Base-by-base conservation (phyloP, 2,329 filamentous ascomycete species). In the Pseudonectria buxi region DNA sequence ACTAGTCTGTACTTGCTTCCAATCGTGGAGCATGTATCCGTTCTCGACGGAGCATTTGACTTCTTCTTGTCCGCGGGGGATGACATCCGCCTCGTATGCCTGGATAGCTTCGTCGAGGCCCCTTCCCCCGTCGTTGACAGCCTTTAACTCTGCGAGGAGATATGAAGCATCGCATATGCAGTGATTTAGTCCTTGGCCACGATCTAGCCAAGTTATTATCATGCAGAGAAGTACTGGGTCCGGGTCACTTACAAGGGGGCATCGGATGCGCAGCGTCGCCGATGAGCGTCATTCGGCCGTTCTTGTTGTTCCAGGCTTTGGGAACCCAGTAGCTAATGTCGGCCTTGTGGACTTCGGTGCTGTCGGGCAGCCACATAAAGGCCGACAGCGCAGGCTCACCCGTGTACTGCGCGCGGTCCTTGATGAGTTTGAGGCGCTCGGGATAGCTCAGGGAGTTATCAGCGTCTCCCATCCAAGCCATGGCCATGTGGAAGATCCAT, bases 401-500 rank as follows among this genome's bases (percentile, higher is more conserved):
- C 43, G 47, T 44, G 0, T 45, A 40, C 6, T 13, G 15, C 2
- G 46, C 46, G 10, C 45, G 43, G 14, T 49, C 37, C 18, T 49
- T 49, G 34, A 49, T 47, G 6, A 49, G 30, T 3, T 44, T 43
- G 1, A 49, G 44, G 4, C 46, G 40, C 12, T 49, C 44, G 2
- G 41, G 33, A 18, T 49, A 49, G 15, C 27, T 44, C 11, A 49
- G 18, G 1, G 27, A 14, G 15, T 47, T 45, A 22, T 44, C 36
- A 1, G 38, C 33, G 7, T 49, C 44, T 1, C 43, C 45, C 15
- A 47, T 24, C 46, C 45, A 49, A 4, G 46, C 46, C 46, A 49
- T 49, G 5, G 46, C 46, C 45, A 49, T 46, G 37, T 49, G 46
- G n/a, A 47, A 49, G 33, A 49, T 24, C 46, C 46, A 49, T 0